A percentile compares a stretch with the other conserved stretches of the same genome.
phyloP scores from a whole-genome alignment of 495 filamentous ascomycete species.

The Podospora conica region DNA sequence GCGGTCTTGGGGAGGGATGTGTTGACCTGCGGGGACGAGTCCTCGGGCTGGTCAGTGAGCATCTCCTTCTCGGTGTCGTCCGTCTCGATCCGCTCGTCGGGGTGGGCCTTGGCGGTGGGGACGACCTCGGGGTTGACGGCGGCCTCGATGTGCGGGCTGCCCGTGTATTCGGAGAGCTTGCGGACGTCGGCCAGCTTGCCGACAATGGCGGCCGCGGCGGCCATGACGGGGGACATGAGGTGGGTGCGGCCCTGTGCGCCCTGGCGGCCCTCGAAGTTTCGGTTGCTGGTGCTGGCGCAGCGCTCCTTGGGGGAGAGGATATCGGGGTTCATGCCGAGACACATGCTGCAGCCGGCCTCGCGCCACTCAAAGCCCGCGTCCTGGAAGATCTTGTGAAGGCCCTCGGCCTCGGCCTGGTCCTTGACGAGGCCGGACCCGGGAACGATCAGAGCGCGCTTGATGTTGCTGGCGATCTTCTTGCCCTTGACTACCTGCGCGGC shows the following conservation, averaged over 20 bases:
- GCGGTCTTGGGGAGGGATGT: constrained; percentile 47
- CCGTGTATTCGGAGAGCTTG: constrained; percentile 58
- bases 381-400: constrained; percentile 83
- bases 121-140: constrained; percentile 21
- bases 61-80: constrained; percentile 70
- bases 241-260: constrained; percentile 91
- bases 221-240: constrained; percentile 96
- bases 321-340: constrained; percentile 98
- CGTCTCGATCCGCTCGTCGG: constrained; percentile 62
- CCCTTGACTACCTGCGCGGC: constrained; percentile 82
- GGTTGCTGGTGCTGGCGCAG: constrained; percentile 92
- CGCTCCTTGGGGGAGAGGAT: constrained; percentile 91
- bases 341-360: constrained; percentile 98
- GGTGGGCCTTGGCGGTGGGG: constrained; percentile 44
- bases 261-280: constrained; percentile 96
- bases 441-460: constrained; percentile 93
- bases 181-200: constrained; percentile 91
- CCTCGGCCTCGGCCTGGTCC: constrained; percentile 84
- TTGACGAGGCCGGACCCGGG: constrained; percentile 94
- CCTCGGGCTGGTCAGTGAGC: constrained; percentile 69
- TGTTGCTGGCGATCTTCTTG: constrained; percentile 74
- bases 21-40: constrained; percentile 54
- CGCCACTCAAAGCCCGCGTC: constrained; percentile 97
- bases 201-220: constrained; percentile 80
- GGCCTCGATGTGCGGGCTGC: constrained; percentile 41